Evolutionary conservation across 106 monocot genomes (phyloP).

Genomic region (Acorus gramineus): DNA sequence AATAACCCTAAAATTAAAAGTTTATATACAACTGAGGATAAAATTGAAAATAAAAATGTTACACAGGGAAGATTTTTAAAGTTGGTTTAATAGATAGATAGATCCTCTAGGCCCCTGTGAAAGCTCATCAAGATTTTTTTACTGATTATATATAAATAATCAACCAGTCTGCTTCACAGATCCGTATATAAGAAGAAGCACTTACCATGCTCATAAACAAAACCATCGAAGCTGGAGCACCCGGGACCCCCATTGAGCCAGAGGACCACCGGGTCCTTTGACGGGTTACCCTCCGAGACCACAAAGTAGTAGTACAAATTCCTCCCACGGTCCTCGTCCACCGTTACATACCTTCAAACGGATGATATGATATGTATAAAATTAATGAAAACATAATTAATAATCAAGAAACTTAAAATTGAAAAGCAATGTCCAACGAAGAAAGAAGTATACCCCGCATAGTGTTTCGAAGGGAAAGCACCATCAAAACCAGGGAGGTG

Average conservation of each 20-base stretch:
- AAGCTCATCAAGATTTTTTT: no score
- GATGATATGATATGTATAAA: not conserved
- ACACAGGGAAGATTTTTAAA: no score
- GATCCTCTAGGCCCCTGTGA: no score
- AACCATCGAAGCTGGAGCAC: constrained; percentile 86
- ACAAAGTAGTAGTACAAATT: constrained; percentile 90
- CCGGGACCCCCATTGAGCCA: constrained; percentile 94
- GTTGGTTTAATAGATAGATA: no score
- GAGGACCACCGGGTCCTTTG: constrained; percentile 64
- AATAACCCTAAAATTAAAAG: no score
- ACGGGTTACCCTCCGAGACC: constrained; percentile 65
- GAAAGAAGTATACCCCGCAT: constrained; percentile 40
- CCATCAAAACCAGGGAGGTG: constrained; percentile 64
- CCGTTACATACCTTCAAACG: constrained; percentile 47
- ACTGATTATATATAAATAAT: no score
- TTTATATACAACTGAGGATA: no score
- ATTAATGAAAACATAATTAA: not conserved
- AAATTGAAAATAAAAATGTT: no score
- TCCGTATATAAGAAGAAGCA: not conserved
- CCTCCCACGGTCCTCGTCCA: constrained; percentile 54
- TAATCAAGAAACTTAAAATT: not conserved
- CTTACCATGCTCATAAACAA: constrained; percentile 83
- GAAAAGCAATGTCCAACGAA: not conserved
- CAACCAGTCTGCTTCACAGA: no score
- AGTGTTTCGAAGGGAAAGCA: constrained; percentile 74